Percentiles rank a stretch among this genome's conserved stretches.
phyloP scores from a whole-genome alignment of 495 filamentous ascomycete genomes.

The Hypoxylon lenormandii region DNA sequence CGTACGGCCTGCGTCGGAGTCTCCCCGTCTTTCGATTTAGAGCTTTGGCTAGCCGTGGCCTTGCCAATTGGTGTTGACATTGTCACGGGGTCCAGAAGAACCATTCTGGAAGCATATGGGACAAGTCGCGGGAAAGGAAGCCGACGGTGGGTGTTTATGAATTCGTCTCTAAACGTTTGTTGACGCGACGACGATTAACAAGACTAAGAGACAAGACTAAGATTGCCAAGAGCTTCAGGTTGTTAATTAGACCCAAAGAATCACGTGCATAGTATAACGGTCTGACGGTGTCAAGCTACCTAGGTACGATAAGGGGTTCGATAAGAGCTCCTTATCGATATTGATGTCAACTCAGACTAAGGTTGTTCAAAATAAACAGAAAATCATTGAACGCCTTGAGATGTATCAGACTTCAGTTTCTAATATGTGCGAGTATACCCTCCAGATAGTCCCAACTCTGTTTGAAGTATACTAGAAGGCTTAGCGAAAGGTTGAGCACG shows the following conservation, averaged over 20 bases:
- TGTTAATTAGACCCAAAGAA: neutral
- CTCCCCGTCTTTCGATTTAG: conserved; percentile 40
- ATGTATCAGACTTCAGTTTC: too few species aligned
- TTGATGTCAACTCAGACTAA: too few species aligned
- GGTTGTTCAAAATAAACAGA: too few species aligned
- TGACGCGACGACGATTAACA: neutral
- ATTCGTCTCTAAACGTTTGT: neutral
- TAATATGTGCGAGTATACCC: too few species aligned
- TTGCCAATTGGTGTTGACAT: conserved; percentile 37
- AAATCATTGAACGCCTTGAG: too few species aligned
- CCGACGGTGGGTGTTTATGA: neutral
- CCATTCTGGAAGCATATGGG: conserved; percentile 39
- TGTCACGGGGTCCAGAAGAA: conserved; percentile 51
- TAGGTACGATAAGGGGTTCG: neutral
- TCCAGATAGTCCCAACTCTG: too few species aligned
- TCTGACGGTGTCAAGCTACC: neutral
- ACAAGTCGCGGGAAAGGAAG: conserved; percentile 4
- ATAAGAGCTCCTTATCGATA: neutral
- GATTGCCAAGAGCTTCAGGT: too few species aligned
- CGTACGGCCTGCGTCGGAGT: conserved; percentile 51
- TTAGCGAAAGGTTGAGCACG: too few species aligned
- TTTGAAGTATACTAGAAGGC: too few species aligned
- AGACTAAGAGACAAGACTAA: too few species aligned
- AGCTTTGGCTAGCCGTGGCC: conserved; percentile 8
- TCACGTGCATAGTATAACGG: neutral